Base-by-base conservation (phyloP, 495 filamentous ascomycete species). In the Aspergillus diversus region DNA sequence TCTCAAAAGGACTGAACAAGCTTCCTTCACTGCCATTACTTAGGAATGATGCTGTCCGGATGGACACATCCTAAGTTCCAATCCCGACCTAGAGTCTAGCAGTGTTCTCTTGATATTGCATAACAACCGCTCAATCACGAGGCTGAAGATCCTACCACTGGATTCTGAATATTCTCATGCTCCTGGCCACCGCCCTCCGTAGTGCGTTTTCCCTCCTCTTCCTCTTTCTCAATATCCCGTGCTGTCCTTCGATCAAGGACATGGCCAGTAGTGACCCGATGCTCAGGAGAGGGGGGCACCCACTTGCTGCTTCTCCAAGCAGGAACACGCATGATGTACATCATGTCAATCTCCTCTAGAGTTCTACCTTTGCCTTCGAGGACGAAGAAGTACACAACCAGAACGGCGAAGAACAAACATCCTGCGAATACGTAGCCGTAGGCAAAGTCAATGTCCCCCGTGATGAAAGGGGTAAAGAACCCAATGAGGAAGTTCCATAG, bases 401-500 rank as follows among this genome's bases (percentile, higher is more conserved):
- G 73, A 0, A 77, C 87, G 4, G 82, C 90, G 1, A 84, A 72
- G 63, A 90, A 75, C 67, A 87, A 84, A 74, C 88, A 91, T 2
- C 77, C 87, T 0, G 88, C 90, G 66, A 94, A 93, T 55, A 95
- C 85, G 70, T 90, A 93, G 5, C 91, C 91, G 70, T 88, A 92
- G 0, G 77, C 72, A 75, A 87, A 93, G 53, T 85, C 81, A 63
- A 95, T 93, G 7, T 80, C 84, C 0, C 75, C 70, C 1, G 83
- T 86, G 63, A 91, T 91, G 68, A 90, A 88, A 0, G 91, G 90
- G 0, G 91, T 92, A 76, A 93, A 90, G 76, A 94, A 92, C 0
- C 85, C 84, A 52, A 95, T 81, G 53, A 94, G 70, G 77, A 94
- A 96, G 71, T 95, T 96, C 89, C 89, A 95, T 17, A 89, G 81